Evolutionary conservation across 768 basidiomycete species (phyloP).

Genomic region (Suillus placidus): DNA sequence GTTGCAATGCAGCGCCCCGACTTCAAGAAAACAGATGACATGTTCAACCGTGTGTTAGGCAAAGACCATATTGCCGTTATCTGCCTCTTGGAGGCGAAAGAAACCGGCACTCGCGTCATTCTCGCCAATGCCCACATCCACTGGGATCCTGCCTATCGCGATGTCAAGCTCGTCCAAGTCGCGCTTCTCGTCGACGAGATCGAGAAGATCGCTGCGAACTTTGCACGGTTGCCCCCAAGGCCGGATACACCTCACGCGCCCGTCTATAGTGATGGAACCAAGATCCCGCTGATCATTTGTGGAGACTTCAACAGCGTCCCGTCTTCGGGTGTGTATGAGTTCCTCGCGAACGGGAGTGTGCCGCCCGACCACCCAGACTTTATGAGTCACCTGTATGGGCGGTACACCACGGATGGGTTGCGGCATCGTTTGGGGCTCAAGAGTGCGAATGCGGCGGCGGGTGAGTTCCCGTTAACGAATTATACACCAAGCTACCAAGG

Average conservation of each 20-base stretch:
- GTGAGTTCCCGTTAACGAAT: constrained; percentile 81
- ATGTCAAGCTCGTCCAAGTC: constrained; percentile 97
- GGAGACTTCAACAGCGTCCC: constrained; percentile 97
- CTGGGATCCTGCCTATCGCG: constrained; percentile 91
- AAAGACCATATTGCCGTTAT: constrained; percentile 93
- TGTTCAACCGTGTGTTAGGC: constrained; percentile 98
- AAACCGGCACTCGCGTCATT: constrained; percentile 85
- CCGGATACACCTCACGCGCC: constrained; percentile 47
- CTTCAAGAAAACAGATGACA: constrained; percentile 97
- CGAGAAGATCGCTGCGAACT: constrained; percentile 84
- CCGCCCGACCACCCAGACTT: constrained; percentile 87
- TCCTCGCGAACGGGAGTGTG: constrained; percentile 71
- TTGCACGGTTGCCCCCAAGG: constrained; percentile 79
- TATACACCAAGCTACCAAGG: constrained; percentile 87
- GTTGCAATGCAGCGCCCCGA: constrained; percentile 92
- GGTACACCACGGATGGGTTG: constrained; percentile 89
- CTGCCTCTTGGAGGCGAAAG: constrained; percentile 82
- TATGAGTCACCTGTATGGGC: constrained; percentile 87
- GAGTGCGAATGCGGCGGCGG: constrained; percentile 73
- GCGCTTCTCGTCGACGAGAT: constrained; percentile 91
- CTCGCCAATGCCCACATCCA: constrained; percentile 90
- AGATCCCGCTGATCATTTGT: constrained; percentile 89
- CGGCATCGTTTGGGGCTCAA: constrained; percentile 79
- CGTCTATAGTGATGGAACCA: constrained; percentile 76
- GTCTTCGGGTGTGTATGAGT: constrained; percentile 88